Percentiles rank a stretch among this genome's conserved stretches.
Evolutionary conservation across 2,329 filamentous ascomycete genomes (phyloP).

Genomic region (Aspergillus aculeatus): DNA sequence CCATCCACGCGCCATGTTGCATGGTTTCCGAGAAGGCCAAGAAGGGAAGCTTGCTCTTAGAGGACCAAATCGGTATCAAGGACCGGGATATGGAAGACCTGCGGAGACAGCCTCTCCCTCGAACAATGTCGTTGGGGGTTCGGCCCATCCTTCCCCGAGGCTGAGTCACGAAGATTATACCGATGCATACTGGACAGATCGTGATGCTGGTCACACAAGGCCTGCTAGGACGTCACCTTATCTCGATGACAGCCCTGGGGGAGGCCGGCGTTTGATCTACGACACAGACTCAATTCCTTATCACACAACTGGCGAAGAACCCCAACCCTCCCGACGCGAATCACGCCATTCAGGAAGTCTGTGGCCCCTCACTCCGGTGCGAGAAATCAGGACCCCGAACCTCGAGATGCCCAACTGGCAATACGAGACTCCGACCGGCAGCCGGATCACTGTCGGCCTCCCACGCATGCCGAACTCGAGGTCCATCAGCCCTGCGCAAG

Average conservation of each 20-base stretch:
- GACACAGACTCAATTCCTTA: slow-evolving; percentile 24
- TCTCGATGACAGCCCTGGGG: slow-evolving; percentile 10
- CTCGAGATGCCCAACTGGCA: slow-evolving; percentile 10
- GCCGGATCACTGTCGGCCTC: slow-evolving; percentile 17
- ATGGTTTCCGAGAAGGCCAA: slow-evolving; percentile 23
- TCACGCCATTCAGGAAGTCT: slow-evolving; percentile 22
- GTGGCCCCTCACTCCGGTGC: slow-evolving; percentile 24
- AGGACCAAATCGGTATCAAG: slow-evolving; percentile 13
- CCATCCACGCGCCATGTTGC: slow-evolving; percentile 37
- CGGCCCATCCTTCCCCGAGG: slow-evolving; percentile 1
- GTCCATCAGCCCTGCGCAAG: slow-evolving; percentile 26
- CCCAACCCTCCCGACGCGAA: slow-evolving; percentile 16
- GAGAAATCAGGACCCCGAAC: slow-evolving; percentile 21
- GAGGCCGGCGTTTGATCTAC: slow-evolving; percentile 8
- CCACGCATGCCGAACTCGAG: slow-evolving; percentile 21
- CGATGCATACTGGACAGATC: slow-evolving; percentile 16
- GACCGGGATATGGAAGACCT: slow-evolving; percentile 12
- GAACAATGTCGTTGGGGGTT: slow-evolving; percentile 5
- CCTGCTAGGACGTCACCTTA: slow-evolving; percentile 14
- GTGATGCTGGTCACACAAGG: slow-evolving; percentile 9
- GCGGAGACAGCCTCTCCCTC: slow-evolving; percentile 10
- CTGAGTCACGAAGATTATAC: slow-evolving; percentile 17
- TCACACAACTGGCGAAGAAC: slow-evolving; percentile 26
- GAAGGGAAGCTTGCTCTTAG: slow-evolving; percentile 13
- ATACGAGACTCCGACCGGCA: slow-evolving; percentile 1